Percentiles rank a stretch among this genome's conserved stretches.
Conservation (phyloP, 2,329 filamentous ascomycete species). For the Penicillium sp. region DNA sequence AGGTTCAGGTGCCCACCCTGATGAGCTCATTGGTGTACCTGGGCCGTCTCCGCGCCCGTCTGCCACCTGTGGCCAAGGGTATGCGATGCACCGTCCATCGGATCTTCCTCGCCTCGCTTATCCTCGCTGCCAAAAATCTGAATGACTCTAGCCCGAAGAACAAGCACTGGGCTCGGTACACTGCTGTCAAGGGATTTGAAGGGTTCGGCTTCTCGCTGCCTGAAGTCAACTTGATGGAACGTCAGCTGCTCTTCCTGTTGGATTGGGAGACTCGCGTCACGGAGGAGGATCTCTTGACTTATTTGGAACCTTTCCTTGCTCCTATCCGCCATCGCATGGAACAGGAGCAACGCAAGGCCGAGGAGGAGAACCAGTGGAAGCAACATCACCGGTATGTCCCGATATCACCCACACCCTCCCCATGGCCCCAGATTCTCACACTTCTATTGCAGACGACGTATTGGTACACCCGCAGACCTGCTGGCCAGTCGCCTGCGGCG, state of each 20-base stretch:
- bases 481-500: conserved; percentile 42
- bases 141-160: conserved; percentile 99
- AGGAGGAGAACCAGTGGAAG: conserved; percentile 40
- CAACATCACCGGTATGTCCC: conserved; percentile 42
- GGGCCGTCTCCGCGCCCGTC: conserved; percentile 75
- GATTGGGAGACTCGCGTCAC: conserved; percentile 92
- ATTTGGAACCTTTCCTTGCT: conserved; percentile 84
- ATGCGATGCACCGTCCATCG: conserved; percentile 96
- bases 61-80: conserved; percentile 93
- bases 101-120: conserved; percentile 78
- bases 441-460: conserved; percentile 29
- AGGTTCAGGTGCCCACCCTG: conserved; percentile 94
- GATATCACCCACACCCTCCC: neutral
- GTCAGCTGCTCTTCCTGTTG: conserved; percentile 91
- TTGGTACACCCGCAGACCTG: conserved; percentile 42
- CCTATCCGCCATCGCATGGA: conserved; percentile 71
- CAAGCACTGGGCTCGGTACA: conserved; percentile 99
- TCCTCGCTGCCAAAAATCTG: conserved; percentile 87
- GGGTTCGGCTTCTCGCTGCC: conserved; percentile 90
- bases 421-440: conserved; percentile 5
- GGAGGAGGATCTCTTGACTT: conserved; percentile 80
- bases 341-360: conserved; percentile 54
- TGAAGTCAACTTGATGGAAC: conserved; percentile 99
- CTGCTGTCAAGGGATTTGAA: conserved; percentile 70
- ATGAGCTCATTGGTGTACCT: conserved; percentile 98